phyloP scores from a whole-genome alignment of 768 basidiomycete species.

The Tylopilus rubrobrunneus region DNA sequence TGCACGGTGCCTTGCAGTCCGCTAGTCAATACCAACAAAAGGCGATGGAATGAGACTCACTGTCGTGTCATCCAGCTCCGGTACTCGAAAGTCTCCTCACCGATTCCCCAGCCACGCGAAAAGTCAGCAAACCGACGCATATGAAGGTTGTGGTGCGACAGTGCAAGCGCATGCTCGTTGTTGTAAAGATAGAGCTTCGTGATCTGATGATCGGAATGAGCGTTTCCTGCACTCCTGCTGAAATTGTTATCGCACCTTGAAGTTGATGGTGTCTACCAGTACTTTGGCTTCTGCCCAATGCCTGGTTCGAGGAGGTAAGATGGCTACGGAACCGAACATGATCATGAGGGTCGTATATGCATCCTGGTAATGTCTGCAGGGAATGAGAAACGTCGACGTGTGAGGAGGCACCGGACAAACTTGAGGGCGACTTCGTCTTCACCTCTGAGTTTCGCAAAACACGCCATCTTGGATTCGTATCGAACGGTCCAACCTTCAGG shows the following conservation, averaged over 20 bases:
- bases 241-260: constrained; percentile 57
- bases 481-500: constrained; percentile 93
- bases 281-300: constrained; percentile 99
- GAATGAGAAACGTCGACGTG: constrained; percentile 3
- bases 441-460: constrained; percentile 92
- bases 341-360: constrained; percentile 79
- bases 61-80: constrained; percentile 86
- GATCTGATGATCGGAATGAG: constrained; percentile 46
- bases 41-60: constrained; percentile 42
- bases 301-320: constrained; percentile 89
- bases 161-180: constrained; percentile 74
- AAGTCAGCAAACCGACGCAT: constrained; percentile 83
- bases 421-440: constrained; percentile 92
- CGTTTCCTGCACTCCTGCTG: neutral
- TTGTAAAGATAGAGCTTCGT: constrained; percentile 90
- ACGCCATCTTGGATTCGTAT: constrained; percentile 97
- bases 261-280: constrained; percentile 85
- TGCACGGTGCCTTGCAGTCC: constrained; percentile 64
- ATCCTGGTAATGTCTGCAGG: constrained; percentile 84
- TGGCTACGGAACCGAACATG: constrained; percentile 87
- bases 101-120: constrained; percentile 90
- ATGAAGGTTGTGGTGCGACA: constrained; percentile 83
- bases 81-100: constrained; percentile 93
- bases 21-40: neutral
- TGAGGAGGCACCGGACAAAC: constrained; percentile 41